Evolutionary conservation across 1,284 basidiomycete species (phyloP), one percentile per base, ranked within the genome.

Genomic region (Fomitopsis schrenkii): DNA sequence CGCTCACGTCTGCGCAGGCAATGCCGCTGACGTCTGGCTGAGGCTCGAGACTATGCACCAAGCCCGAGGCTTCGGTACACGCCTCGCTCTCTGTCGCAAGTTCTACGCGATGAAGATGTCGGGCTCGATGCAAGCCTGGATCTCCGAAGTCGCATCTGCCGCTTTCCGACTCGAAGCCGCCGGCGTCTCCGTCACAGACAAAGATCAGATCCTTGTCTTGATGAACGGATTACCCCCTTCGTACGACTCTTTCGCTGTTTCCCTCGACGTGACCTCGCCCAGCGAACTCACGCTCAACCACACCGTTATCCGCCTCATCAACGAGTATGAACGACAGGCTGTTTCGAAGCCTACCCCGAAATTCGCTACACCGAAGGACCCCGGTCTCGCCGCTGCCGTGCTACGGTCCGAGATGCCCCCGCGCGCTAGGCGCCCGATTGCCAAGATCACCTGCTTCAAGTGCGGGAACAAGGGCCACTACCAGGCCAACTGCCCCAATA

Each of bases 151-250:
- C 30, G 61, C 68, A 35, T 52, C 57, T 10, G 54, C 69, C 22
- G 67, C 67, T 5, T 72, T 71, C 57, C 55, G 56, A 2, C 64
- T 76, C 58, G 42, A 57, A 5, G 62, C 67, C 10, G 65, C 67
- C 28, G 70, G 66, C 8, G 63, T 70, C 38, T 35, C 19, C 1
- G 59, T 76, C 50, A 48, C 57, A n/a, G 73, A 77, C 48, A 66
- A 75, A 50, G 71, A 76, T 60, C 63, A 60, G 35, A 75, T 76
- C 60, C 64, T 76, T 12, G 70, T 67, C 5, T 65, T 76, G 53
- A 76, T 73, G 19, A 71, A 70, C 46, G 75, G 72, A 22, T 69
- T 75, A 19, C 70, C 68, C 50, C 19, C 58, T 15, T 58, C 69
- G 12, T 76, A 74, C 52, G 66, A 69, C n/a, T 52, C 65, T 5